phyloP scores from a whole-genome alignment of 1,139 yeast species.

The Chernovozyma sophiae-reginae region DNA sequence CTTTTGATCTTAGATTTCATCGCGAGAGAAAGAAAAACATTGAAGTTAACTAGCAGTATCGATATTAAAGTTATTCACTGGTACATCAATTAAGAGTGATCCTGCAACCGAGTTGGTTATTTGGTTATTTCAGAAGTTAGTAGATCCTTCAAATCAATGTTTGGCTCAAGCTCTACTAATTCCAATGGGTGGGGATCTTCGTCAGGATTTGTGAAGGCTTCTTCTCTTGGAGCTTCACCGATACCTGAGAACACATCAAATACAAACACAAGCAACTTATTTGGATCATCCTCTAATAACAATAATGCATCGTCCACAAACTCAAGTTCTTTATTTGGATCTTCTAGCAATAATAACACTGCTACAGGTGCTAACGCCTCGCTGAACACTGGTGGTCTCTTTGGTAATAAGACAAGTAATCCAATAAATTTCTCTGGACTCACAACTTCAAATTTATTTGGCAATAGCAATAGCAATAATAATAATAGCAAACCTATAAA shows the following conservation, averaged over 20 bases:
- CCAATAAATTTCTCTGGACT: constrained; percentile 1
- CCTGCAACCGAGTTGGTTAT: no score
- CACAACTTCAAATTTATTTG: constrained; percentile 5
- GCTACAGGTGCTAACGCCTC: background rate
- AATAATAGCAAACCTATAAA: constrained; percentile 3
- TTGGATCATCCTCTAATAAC: constrained; percentile 18
- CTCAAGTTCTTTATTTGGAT: constrained; percentile 7
- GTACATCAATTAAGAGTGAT: no score
- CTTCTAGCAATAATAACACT: background rate
- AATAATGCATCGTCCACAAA: constrained; percentile 10
- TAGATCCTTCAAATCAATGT: constrained; percentile 1
- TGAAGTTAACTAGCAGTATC: no score
- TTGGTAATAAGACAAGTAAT: constrained; percentile 1
- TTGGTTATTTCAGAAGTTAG: no score
- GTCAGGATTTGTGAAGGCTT: constrained; percentile 21
- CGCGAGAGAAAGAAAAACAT: background rate
- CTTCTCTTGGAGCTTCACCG: constrained; percentile 7
- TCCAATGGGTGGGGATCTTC: constrained; percentile 22
- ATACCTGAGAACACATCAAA: background rate
- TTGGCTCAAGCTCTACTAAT: constrained; percentile 3
- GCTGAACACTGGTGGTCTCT: constrained; percentile 1
- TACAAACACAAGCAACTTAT: constrained; percentile 19
- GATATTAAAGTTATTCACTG: background rate
- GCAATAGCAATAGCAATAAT: constrained; percentile 4
- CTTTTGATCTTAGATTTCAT: no score